These are phyloP conservation scores for Eucalyptus victrix DNA, from an alignment of 345 rosid genomes.

Conservation along the genomic window DNA sequence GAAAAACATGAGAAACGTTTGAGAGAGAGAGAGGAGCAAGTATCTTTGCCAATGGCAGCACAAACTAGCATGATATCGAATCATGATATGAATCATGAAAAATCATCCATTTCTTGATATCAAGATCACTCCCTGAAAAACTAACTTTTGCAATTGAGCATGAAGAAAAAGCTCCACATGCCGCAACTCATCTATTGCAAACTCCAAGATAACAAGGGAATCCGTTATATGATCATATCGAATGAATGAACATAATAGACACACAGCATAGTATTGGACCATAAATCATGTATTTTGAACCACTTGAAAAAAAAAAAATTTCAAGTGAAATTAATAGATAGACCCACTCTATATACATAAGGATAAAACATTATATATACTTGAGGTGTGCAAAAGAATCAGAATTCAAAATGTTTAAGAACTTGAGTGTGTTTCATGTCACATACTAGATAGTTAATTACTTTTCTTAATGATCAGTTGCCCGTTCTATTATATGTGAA, in stretches of 20 bases:
- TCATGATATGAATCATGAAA: background rate
- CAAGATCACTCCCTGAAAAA: background rate
- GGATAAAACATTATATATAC: background rate
- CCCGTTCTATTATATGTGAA: background rate
- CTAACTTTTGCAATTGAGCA: rapidly evolving
- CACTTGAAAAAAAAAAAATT: background rate
- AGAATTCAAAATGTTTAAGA: no score
- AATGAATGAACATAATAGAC: background rate
- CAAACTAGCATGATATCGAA: background rate
- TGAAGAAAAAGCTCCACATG: background rate
- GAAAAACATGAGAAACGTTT: background rate
- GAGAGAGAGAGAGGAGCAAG: background rate
- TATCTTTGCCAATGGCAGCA: background rate
- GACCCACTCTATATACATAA: background rate
- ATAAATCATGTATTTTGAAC: background rate
- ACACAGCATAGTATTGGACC: background rate
- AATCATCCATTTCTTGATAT: background rate
- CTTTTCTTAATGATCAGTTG: background rate
- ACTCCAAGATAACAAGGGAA: background rate
- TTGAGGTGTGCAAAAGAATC: background rate
- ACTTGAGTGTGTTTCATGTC: background rate
- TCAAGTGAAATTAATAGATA: background rate
- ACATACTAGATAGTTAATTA: background rate
- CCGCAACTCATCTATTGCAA: background rate
- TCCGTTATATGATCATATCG: background rate